Evolutionary conservation across 2,329 filamentous ascomycete species (phyloP), one percentile per base, ranked within the genome.

Genomic region (Ophiostoma perfectum): DNA sequence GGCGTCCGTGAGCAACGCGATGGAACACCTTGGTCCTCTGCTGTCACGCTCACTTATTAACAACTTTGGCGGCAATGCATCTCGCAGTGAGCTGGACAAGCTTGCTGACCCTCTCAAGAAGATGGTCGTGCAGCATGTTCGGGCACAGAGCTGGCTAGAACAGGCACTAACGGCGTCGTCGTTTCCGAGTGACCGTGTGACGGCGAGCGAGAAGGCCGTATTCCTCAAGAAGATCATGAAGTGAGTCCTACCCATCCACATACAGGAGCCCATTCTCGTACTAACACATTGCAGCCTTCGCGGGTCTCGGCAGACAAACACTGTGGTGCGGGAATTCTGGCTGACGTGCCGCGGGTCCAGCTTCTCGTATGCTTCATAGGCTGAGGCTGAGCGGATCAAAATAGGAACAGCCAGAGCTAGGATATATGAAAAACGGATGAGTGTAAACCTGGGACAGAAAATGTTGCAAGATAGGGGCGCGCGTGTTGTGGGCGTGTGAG

Each of bases 321-420:
- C 87, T 67, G 81, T 90, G 0, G 85, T 91, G 3, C 84, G 86
- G 69, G 88, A 91, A 42, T 92, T 92, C 74, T 93, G 89, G 87
- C 78, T 91, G n/a, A 81, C 83, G 2, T 88, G 88, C 70, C 81
- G 89, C 70, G 85, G 85, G 6, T 82, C 83, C 0, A 86, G 80
- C 73, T 89, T 88, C 76, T 80, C 85, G 8, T 89, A 88, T 76
- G 83, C 80, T 65, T 87, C 86, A 12, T 71, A 52, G 36, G 27
- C 5, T 11, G 39, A 18, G 12, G 49, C 27, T 27, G 27, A 2
- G 27, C 27, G 27, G 27, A 27, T 2, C 27, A 27, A 27, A 27
- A 1, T 27, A 27, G 27, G 27, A 27, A 27, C 27, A 27, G 2
- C 27, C 27, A 27, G 27, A 27, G 27, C 27, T 27, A 27, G 27